A percentile compares a stretch with the other conserved stretches of the same genome.
These are phyloP conservation scores for Calcarisporium arbuscula DNA, from an alignment of 2,329 filamentous ascomycete species.

Conservation along the genomic window DNA sequence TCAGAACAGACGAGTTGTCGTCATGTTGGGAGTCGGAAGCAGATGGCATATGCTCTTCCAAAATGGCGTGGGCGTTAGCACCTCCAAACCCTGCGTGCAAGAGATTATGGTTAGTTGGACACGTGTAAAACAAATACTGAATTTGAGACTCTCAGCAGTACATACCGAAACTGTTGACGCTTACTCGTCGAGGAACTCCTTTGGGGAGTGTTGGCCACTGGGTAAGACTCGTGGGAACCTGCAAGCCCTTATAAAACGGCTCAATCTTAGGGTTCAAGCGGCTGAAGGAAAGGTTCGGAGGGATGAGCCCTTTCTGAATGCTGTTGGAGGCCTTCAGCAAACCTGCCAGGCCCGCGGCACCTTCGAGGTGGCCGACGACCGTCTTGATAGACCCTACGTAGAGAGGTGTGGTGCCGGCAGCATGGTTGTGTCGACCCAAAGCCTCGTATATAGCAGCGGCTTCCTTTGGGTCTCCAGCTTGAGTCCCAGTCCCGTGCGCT, in stretches of 20 bases:
- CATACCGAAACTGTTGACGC: slow-evolving; percentile 23
- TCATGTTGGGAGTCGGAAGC: not conserved
- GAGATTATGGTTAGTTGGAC: no score
- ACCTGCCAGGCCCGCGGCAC: slow-evolving; percentile 2
- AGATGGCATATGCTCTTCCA: slow-evolving; percentile 14
- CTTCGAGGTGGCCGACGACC: slow-evolving; percentile 4
- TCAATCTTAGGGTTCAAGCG: slow-evolving; percentile 19
- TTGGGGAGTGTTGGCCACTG: slow-evolving; percentile 15
- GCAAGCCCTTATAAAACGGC: slow-evolving; percentile 16
- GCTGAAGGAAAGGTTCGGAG: slow-evolving; percentile 25
- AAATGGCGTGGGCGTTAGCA: slow-evolving; percentile 34
- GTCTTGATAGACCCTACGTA: slow-evolving; percentile 8
- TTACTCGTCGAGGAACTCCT: slow-evolving; percentile 11
- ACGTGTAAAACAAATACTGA: no score
- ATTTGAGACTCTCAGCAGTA: no score
- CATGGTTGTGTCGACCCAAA: slow-evolving; percentile 20
- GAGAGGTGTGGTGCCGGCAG: not conserved
- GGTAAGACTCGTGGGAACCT: slow-evolving; percentile 12
- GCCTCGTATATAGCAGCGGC: slow-evolving; percentile 29
- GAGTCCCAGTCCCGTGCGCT: slow-evolving; percentile 35
- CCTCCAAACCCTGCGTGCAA: slow-evolving; percentile 32
- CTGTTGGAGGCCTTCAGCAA: slow-evolving; percentile 2
- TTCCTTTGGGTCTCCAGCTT: slow-evolving; percentile 41
- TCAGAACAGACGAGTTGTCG: no score
- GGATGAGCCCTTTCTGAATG: slow-evolving; percentile 9